Base-by-base conservation (phyloP, 176 grass and related monocot species). In the Oryza australiensis region DNA sequence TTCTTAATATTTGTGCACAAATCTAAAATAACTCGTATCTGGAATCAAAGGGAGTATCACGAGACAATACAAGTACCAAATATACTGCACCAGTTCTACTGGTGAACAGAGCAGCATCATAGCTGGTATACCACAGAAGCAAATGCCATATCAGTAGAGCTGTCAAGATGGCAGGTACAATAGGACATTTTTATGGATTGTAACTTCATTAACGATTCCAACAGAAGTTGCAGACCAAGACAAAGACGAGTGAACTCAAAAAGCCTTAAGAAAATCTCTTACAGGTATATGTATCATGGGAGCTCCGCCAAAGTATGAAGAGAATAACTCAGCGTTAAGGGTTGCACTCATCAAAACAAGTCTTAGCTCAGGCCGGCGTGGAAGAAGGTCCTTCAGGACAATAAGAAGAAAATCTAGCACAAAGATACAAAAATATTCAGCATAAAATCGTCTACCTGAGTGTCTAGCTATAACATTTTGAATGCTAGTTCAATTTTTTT, bases 321-420 rank as follows among this genome's bases (percentile, higher is more conserved):
- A 99, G 80, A 99, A 99, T 12, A 99, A 45, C 76, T 95, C 93
- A 80, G 93, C 96, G 83, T 99, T 99, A 34, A 99, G 84, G 75
- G 96, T 99, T 26, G 96, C 96, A 85, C 96, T 99, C 96, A 99
- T 99, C 83, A 99, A 84, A 85, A 99, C 84, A 77, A 99, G 89
- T 59, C 91, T 95, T 73, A 99, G 82, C 76, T 99, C 93, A 11
- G 96, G 96, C 6, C 92, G 90, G 62, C 89, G 86, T 26, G 82
- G 86, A 66, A 99, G 96, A 87, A 98, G 89, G 37, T 95, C 96
- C 80, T 95, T 99, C n/a, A 99, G 83, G 46, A 99, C 96, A 90
- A 99, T 98, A 72, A 98, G 90, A 77, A 98, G 88, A 78, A 98
- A 98, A 93, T 98, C 93, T 98, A 69, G 83, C 37, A 86, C 26